These are phyloP conservation scores for Thelonectria discophora DNA, from an alignment of 2,329 filamentous ascomycete genomes.

Conservation along the genomic window DNA sequence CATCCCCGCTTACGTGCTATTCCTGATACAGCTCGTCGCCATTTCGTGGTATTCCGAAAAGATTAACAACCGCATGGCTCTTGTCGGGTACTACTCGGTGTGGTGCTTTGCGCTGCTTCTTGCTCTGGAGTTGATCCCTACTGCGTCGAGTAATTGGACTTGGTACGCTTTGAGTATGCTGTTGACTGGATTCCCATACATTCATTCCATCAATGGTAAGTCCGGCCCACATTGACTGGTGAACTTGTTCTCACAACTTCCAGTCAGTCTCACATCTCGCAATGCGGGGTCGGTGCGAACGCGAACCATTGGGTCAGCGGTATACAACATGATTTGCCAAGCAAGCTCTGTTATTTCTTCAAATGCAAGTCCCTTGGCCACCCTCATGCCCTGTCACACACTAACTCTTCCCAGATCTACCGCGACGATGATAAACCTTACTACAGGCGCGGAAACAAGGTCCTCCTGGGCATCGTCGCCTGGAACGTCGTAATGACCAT, in stretches of 20 bases:
- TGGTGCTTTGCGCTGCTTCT: conserved; percentile 65
- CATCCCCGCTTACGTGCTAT: conserved; percentile 57
- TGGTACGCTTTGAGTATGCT: conserved; percentile 46
- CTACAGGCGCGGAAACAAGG: conserved; percentile 57
- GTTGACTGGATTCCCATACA: conserved; percentile 47
- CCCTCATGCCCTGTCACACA: too few species aligned
- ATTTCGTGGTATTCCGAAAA: conserved; percentile 57
- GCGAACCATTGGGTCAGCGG: conserved; percentile 63
- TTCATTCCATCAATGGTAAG: conserved; percentile 30
- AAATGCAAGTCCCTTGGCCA: conserved; percentile 41
- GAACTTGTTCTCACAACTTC: not conserved
- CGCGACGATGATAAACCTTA: conserved; percentile 46
- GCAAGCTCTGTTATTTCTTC: conserved; percentile 45
- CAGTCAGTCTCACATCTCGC: conserved; percentile 65
- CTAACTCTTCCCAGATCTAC: too few species aligned
- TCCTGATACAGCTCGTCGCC: conserved; percentile 52
- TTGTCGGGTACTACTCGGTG: conserved; percentile 56
- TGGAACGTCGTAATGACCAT: conserved; percentile 60
- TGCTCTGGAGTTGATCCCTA: conserved; percentile 50
- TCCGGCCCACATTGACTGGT: accelerated
- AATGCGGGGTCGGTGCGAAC: conserved; percentile 68
- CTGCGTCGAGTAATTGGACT: conserved; percentile 42
- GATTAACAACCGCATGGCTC: conserved; percentile 50
- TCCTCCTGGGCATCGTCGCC: conserved; percentile 57
- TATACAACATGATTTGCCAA: conserved; percentile 61